A percentile compares a stretch with the other conserved stretches of the same genome.
Evolutionary conservation across 2,329 filamentous ascomycete genomes (phyloP).

Genomic region (Pseudogymnoascus sp.): DNA sequence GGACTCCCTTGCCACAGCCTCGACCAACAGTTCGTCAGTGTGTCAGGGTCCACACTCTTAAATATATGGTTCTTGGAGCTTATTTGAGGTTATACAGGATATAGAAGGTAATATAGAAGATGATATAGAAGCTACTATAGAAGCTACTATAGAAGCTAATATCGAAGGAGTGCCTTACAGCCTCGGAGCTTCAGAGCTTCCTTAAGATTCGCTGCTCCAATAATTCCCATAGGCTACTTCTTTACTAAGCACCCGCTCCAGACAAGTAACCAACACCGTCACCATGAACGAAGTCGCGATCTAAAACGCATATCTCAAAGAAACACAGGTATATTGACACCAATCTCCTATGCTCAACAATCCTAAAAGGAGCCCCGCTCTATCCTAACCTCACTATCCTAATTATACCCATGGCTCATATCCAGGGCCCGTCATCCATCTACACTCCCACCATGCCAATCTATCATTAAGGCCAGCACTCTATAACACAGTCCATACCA

Average conservation of each 20-base stretch:
- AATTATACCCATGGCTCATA: neutral
- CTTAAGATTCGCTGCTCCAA: too few species aligned
- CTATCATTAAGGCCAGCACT: neutral
- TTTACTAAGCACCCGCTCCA: neutral
- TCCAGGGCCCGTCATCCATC: neutral
- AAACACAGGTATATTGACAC: neutral
- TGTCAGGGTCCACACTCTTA: slow-evolving; percentile 1
- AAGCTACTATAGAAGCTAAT: too few species aligned
- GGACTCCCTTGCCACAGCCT: neutral
- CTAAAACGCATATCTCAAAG: neutral
- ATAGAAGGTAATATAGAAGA: too few species aligned
- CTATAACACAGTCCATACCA: neutral
- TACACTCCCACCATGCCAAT: slow-evolving; percentile 1
- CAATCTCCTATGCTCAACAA: neutral
- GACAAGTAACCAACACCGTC: neutral
- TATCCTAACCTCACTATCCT: neutral
- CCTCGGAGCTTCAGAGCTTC: too few species aligned
- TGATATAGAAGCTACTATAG: too few species aligned
- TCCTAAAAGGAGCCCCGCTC: neutral
- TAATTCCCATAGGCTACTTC: neutral
- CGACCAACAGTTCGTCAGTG: neutral
- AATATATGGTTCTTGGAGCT: neutral
- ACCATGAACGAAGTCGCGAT: neutral
- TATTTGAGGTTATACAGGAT: neutral
- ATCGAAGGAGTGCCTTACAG: too few species aligned